Percentiles rank a stretch among this genome's conserved stretches.
phyloP scores from a whole-genome alignment of 352 stramenopile genomes.

The Globisporangium parvum region DNA sequence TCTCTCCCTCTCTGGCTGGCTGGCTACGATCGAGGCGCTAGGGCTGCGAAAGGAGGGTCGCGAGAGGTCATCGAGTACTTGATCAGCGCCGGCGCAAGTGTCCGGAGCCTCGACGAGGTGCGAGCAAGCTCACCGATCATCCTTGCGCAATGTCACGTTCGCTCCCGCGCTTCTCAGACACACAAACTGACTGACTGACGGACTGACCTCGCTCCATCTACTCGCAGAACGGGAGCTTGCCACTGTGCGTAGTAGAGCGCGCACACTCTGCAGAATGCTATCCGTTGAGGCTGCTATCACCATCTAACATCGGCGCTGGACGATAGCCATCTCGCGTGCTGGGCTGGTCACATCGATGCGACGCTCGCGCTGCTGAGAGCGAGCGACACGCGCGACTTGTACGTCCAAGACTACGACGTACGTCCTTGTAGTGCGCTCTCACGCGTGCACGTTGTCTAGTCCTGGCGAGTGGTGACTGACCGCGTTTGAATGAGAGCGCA shows the following conservation, averaged over 20 bases:
- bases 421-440: background rate
- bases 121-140: background rate
- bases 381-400: constrained; percentile 50
- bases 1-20: background rate
- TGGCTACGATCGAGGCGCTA: constrained; percentile 7
- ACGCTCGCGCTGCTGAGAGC: constrained; percentile 41
- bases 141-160: background rate
- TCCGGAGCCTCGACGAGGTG: constrained; percentile 48
- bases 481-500: background rate
- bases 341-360: constrained; percentile 53
- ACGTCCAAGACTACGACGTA: constrained; percentile 66
- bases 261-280: background rate
- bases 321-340: constrained; percentile 57
- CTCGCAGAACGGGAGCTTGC: constrained; percentile 56
- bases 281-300: background rate
- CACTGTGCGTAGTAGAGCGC: constrained; percentile 27
- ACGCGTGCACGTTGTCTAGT: background rate
- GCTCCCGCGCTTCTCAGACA: background rate
- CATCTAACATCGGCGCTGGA: background rate
- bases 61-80: constrained; percentile 49
- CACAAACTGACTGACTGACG: background rate
- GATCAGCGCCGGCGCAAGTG: constrained; percentile 37
- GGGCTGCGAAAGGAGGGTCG: constrained; percentile 61
- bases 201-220: background rate
- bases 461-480: background rate